A percentile compares a stretch with the other conserved stretches of the same genome.
These are phyloP conservation scores for Gryganskiella cystojenkinii DNA, from an alignment of 192 early-diverging fungal genomes.

Conservation along the genomic window DNA sequence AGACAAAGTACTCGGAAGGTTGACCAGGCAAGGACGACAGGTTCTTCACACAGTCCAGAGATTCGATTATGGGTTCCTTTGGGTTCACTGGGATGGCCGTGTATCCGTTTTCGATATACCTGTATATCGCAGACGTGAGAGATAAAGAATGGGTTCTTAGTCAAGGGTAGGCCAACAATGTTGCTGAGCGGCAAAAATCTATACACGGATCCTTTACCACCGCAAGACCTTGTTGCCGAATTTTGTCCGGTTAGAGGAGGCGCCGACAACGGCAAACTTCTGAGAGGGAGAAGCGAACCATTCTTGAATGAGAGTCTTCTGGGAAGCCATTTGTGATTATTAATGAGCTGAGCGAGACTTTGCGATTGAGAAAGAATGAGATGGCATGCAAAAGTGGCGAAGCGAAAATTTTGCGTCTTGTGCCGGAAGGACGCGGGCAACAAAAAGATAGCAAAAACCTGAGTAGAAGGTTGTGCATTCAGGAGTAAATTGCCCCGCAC, in stretches of 20 bases:
- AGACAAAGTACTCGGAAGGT: slow-evolving; percentile 62
- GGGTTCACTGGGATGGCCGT: slow-evolving; percentile 49
- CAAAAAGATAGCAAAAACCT: too few relatives aligned
- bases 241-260: slow-evolving; percentile 75
- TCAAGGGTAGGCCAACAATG: not conserved
- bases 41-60: slow-evolving; percentile 42
- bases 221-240: slow-evolving; percentile 87
- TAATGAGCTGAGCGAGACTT: not conserved
- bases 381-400: not conserved
- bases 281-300: slow-evolving; percentile 61
- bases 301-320: slow-evolving; percentile 20
- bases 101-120: slow-evolving; percentile 47
- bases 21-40: slow-evolving; percentile 55
- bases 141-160: not conserved
- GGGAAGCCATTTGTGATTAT: slow-evolving; percentile 16
- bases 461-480: too few relatives aligned
- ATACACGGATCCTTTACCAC: slow-evolving; percentile 64
- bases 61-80: slow-evolving; percentile 56
- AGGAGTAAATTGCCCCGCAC: too few relatives aligned
- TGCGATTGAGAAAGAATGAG: not conserved
- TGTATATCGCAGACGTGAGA: not conserved
- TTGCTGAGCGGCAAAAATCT: not conserved
- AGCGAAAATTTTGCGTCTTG: not conserved
- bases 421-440: not conserved
- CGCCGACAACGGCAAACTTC: slow-evolving; percentile 84